phyloP scores from a whole-genome alignment of 2,329 filamentous ascomycete genomes.

The Pyrenochaeta sp. region DNA sequence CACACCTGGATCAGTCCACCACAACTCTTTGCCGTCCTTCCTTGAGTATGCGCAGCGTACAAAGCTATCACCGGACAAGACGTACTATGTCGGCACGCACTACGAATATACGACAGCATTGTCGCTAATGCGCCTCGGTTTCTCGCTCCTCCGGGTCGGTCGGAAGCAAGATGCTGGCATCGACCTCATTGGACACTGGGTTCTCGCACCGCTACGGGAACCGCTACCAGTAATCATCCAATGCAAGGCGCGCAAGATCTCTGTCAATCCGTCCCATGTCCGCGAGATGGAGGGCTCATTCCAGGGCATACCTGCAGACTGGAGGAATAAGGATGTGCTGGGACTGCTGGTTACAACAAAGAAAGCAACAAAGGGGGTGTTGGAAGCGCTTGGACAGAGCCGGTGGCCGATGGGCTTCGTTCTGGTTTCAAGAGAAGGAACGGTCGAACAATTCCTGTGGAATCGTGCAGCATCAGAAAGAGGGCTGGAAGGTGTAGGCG shows the following conservation, averaged over 20 bases:
- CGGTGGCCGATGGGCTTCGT: constrained; percentile 76
- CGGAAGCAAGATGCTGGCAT: constrained; percentile 74
- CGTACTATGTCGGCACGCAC: constrained; percentile 74
- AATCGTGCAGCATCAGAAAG: constrained; percentile 70
- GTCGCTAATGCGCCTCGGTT: constrained; percentile 67
- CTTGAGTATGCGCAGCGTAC: constrained; percentile 68
- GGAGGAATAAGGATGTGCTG: constrained; percentile 70
- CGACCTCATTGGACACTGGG: constrained; percentile 78
- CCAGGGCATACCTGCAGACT: constrained; percentile 74
- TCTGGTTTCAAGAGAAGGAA: constrained; percentile 66
- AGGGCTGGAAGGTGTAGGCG: constrained; percentile 66
- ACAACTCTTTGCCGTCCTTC: constrained; percentile 72
- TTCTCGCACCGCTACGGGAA: constrained; percentile 51
- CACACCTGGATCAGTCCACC: constrained; percentile 53
- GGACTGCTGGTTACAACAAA: constrained; percentile 75
- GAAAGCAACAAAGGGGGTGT: constrained; percentile 79
- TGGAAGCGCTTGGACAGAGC: constrained; percentile 74
- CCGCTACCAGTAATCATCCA: constrained; percentile 63
- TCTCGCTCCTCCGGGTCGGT: constrained; percentile 72
- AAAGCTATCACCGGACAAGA: constrained; percentile 64
- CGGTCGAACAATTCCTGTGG: constrained; percentile 75
- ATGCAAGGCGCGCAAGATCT: constrained; percentile 70
- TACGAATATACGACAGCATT: constrained; percentile 76
- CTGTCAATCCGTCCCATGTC: constrained; percentile 65
- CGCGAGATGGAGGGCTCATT: constrained; percentile 86